Percentiles rank a stretch among this genome's conserved stretches.
Conservation (phyloP, 129 eudicot genomes). For the Flaveria sonorensis region DNA sequence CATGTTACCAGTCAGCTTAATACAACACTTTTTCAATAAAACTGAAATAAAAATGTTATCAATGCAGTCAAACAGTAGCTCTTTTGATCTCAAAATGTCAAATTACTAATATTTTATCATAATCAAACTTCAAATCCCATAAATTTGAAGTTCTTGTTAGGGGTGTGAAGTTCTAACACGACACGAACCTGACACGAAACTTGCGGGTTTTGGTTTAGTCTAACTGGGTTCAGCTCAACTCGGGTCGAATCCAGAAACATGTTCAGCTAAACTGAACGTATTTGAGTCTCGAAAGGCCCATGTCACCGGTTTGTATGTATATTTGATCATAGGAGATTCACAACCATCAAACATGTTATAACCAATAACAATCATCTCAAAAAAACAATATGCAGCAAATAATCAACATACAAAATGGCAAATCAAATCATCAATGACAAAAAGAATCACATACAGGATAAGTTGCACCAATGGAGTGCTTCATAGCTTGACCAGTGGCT, state of each 20-base stretch:
- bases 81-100: background rate
- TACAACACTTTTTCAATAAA: background rate
- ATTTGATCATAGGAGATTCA: background rate
- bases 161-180: background rate
- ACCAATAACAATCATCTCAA: background rate
- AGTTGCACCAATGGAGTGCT: constrained; percentile 77
- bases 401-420: background rate
- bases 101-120: background rate
- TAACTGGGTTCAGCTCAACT: background rate
- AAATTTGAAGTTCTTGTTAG: background rate
- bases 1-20: background rate
- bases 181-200: background rate
- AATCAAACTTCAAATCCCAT: background rate
- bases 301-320: background rate
- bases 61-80: background rate
- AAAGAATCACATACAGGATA: constrained; percentile 58
- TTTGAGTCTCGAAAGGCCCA: background rate
- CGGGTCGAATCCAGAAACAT: background rate
- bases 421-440: background rate
- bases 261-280: background rate
- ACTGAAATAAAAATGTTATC: background rate
- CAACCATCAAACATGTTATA: constrained; percentile 4
- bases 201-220: background rate
- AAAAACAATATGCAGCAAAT: background rate
- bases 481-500: constrained; percentile 76